Percentiles rank a stretch among this genome's conserved stretches.
phyloP scores from a whole-genome alignment of 257 asterid genomes.

The Solanum okadae region DNA sequence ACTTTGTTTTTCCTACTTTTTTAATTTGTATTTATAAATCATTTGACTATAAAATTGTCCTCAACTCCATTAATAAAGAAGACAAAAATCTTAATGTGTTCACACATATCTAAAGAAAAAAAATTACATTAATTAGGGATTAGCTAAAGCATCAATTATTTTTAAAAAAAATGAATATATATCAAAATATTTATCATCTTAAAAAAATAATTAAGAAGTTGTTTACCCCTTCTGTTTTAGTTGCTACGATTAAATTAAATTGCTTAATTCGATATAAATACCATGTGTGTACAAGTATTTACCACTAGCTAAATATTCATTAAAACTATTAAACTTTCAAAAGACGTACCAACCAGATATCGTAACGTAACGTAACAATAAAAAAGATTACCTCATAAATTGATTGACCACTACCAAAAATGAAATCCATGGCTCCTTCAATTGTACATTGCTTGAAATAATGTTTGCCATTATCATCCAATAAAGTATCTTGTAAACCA shows the following conservation, averaged over 20 bases:
- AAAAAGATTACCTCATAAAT: slow-evolving; percentile 34
- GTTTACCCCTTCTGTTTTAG: not conserved
- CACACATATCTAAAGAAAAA: not conserved
- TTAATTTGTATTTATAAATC: not conserved
- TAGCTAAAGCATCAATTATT: not conserved
- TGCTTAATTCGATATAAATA: not conserved
- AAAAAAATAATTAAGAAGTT: not conserved
- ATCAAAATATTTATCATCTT: not conserved
- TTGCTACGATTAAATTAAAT: not conserved
- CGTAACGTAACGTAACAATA: not conserved
- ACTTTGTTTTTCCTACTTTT: not conserved
- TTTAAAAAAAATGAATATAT: not conserved
- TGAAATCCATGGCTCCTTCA: slow-evolving; percentile 48
- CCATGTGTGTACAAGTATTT: not conserved
- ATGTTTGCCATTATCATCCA: slow-evolving; percentile 40
- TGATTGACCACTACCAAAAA: slow-evolving; percentile 44
- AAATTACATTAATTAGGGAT: not conserved
- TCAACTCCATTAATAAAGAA: not conserved
- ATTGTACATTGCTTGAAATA: slow-evolving; percentile 33
- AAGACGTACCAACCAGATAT: not conserved
- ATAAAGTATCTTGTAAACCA: slow-evolving; percentile 47
- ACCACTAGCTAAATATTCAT: not conserved
- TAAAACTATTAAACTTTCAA: not conserved
- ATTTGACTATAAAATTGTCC: not conserved
- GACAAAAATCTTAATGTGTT: not conserved